Conservation (phyloP, 805 yeast species). For the Myxozyma udenii region DNA sequence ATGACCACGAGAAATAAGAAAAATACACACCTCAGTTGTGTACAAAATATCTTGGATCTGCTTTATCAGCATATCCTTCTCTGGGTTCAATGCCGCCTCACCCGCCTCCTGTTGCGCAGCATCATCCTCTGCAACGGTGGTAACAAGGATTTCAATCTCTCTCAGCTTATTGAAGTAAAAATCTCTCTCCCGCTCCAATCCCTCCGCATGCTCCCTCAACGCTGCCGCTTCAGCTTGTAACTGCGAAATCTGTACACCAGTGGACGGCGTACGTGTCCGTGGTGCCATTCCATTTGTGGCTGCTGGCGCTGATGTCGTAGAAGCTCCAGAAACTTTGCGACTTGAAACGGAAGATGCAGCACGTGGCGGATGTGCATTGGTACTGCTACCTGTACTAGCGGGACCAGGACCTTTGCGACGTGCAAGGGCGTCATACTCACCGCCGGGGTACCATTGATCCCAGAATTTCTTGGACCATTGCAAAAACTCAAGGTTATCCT, state of each 20-base stretch:
- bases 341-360: constrained; percentile 22
- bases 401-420: constrained; percentile 46
- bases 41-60: constrained; percentile 69
- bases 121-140: constrained; percentile 55
- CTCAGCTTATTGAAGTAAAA: constrained; percentile 86
- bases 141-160: constrained; percentile 79
- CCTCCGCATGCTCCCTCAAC: constrained; percentile 57
- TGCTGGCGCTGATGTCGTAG: background rate
- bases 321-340: constrained; percentile 9
- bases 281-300: constrained; percentile 12
- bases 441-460: constrained; percentile 69
- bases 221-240: constrained; percentile 55
- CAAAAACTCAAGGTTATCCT: constrained; percentile 88
- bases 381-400: constrained; percentile 2
- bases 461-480: constrained; percentile 89
- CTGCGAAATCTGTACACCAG: constrained; percentile 30
- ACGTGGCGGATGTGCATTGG: constrained; percentile 11
- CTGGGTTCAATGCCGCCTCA: constrained; percentile 40
- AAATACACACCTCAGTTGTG: constrained; percentile 49
- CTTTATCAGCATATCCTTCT: constrained; percentile 39
- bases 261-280: constrained; percentile 26
- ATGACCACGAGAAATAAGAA: background rate
- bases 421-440: constrained; percentile 64
- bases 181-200: constrained; percentile 73
- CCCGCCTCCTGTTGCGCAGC: constrained; percentile 56